Base-by-base conservation (phyloP, 192 early-diverging fungal species). In the Dissophora globulifera region DNA sequence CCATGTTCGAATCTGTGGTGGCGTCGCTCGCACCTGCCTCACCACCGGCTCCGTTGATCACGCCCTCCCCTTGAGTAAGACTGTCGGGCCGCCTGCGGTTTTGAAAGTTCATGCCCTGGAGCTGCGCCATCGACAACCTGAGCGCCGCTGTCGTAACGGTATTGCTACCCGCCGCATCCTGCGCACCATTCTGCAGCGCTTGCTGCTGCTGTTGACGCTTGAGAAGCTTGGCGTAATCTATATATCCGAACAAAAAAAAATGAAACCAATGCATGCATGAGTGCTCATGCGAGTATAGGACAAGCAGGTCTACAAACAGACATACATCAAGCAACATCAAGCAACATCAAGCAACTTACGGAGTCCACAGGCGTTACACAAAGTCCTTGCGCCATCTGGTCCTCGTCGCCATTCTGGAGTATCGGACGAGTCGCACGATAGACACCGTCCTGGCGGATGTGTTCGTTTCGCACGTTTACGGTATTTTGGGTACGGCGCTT, bases 351-450 rank as follows among this genome's bases (percentile, higher is more conserved):
- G n/a, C 45, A 67, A 89, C 89, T 87, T 86, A 92, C 91, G 92
- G 23, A 93, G 84, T 25, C 96, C 96, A 78, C 96, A 96, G 0
- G 95, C 96, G 78, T 98, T 98, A 81, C 96, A 98, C 19, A 98
- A 83, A 6, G 95, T 96, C 19, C 96, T 81, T 10, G 93, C 90
- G 16, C 95, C 95, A 50, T 93, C 90, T 13, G 95, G 95, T 7
- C 96, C 95, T 11, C 96, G 89, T 27, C 96, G 79, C 96, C 96
- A 98, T 76, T 96, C 94, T 16, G 95, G 95, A 0, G 95, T 96
- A 62, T 94, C 93, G 3, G 89, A 91, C 47, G 89, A 89, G 52
- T 91, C 87, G 62, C 96, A 98, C 8, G 89, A 89, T 41, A 88
- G 89, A 59, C 91, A 91, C 19, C 89, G 68, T 33, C 88, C 89